phyloP scores from a whole-genome alignment of 1,139 yeast species.

The Pichia sp. region DNA sequence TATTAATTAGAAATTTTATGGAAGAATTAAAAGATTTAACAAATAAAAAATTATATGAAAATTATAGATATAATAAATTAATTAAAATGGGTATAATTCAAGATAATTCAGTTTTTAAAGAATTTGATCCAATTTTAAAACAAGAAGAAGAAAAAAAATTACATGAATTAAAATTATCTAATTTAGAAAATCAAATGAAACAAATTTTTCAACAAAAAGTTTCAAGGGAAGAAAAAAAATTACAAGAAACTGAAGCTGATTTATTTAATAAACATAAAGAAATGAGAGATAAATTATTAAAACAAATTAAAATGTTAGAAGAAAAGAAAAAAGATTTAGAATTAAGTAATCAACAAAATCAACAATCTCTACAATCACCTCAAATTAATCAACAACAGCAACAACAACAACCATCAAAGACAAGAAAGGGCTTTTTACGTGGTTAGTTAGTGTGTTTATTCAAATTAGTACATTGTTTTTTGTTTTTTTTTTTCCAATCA shows the following conservation, averaged over 20 bases:
- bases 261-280: constrained; percentile 92
- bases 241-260: constrained; percentile 96
- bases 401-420: constrained; percentile 38
- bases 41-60: constrained; percentile 69
- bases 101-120: constrained; percentile 86
- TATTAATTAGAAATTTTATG: constrained; percentile 82
- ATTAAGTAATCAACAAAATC: constrained; percentile 27
- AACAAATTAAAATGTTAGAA: constrained; percentile 83
- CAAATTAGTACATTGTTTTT: neutral
- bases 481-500: neutral
- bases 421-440: constrained; percentile 59
- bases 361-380: constrained; percentile 16
- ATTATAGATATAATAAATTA: constrained; percentile 82
- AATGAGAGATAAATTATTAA: constrained; percentile 88
- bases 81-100: constrained; percentile 81
- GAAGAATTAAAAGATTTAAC: constrained; percentile 93
- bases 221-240: constrained; percentile 91
- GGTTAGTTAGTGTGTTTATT: constrained; percentile 18
- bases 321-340: constrained; percentile 86
- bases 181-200: constrained; percentile 96
- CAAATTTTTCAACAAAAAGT: constrained; percentile 95
- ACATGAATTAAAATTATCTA: constrained; percentile 89
- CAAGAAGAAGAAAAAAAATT: constrained; percentile 91
- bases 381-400: constrained; percentile 6
- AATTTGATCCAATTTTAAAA: constrained; percentile 86